Conservation (phyloP, 2,329 filamentous ascomycete genomes). For the Pseudogymnoascus sp. region DNA sequence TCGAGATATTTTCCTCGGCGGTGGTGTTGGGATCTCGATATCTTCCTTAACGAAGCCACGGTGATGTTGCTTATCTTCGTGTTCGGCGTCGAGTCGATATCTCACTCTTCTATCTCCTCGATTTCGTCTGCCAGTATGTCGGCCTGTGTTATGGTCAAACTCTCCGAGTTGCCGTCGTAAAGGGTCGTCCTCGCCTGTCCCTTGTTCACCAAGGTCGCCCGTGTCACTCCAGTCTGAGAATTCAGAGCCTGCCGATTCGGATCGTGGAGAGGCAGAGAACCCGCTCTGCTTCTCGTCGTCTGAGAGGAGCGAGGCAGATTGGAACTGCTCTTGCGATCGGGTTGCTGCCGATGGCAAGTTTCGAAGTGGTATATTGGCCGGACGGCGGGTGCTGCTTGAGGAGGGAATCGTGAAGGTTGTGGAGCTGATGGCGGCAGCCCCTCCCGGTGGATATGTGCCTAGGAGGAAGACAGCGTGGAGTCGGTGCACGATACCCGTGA, state of each 20-base stretch:
- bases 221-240: slow-evolving; percentile 89
- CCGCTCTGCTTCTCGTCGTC: slow-evolving; percentile 32
- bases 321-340: slow-evolving; percentile 20
- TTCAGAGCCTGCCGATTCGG: slow-evolving; percentile 52
- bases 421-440: slow-evolving; percentile 74
- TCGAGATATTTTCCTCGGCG: slow-evolving; percentile 52
- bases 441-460: slow-evolving; percentile 22
- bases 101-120: slow-evolving; percentile 56
- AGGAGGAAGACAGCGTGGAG: slow-evolving; percentile 7
- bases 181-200: slow-evolving; percentile 74
- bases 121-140: slow-evolving; percentile 39
- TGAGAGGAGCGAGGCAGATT: slow-evolving; percentile 40
- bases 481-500: slow-evolving; percentile 6
- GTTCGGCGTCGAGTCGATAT: slow-evolving; percentile 43
- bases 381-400: slow-evolving; percentile 55
- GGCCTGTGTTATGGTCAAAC: slow-evolving; percentile 52
- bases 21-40: slow-evolving; percentile 69
- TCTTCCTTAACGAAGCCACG: slow-evolving; percentile 55
- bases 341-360: slow-evolving; percentile 46
- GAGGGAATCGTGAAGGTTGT: slow-evolving; percentile 78
- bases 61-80: slow-evolving; percentile 35
- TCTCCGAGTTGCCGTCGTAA: slow-evolving; percentile 61
- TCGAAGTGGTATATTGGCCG: slow-evolving; percentile 81
- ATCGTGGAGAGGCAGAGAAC: slow-evolving; percentile 42
- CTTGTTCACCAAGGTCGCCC: slow-evolving; percentile 87